Evolutionary conservation across 2,329 filamentous ascomycete genomes (phyloP).

Genomic region (Cadophora sp.): DNA sequence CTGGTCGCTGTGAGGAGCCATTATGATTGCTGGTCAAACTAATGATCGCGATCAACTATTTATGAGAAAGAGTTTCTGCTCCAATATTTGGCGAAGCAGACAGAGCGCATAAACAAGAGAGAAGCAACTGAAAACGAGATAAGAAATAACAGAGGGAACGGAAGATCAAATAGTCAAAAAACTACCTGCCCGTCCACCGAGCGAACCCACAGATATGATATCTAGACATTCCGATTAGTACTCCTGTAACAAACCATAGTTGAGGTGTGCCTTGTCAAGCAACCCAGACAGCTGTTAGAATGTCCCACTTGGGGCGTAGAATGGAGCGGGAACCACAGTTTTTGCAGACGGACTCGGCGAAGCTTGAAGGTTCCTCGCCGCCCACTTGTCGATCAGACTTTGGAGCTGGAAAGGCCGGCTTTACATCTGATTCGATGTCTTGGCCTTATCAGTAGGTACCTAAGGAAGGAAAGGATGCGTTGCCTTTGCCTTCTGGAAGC

Average conservation of each 20-base stretch:
- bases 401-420: slow-evolving; percentile 16
- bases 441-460: slow-evolving; percentile 17
- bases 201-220: slow-evolving; percentile 3
- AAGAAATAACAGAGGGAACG: neutral
- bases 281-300: slow-evolving; percentile 2
- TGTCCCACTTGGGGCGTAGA: slow-evolving; percentile 13
- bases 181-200: neutral
- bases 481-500: neutral
- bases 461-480: neutral
- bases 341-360: neutral
- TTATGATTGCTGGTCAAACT: neutral
- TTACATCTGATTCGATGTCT: slow-evolving; percentile 22
- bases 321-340: slow-evolving; percentile 10
- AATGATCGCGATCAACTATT: neutral
- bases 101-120: neutral
- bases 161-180: neutral
- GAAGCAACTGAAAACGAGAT: neutral
- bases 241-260: neutral
- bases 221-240: neutral
- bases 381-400: slow-evolving; percentile 11
- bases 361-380: neutral
- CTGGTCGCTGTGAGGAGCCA: slow-evolving; percentile 13
- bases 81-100: neutral
- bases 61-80: neutral
- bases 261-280: slow-evolving; percentile 7